Conservation (phyloP, 2,329 filamentous ascomycete species). For the Pseudogymnoascus pannorum region DNA sequence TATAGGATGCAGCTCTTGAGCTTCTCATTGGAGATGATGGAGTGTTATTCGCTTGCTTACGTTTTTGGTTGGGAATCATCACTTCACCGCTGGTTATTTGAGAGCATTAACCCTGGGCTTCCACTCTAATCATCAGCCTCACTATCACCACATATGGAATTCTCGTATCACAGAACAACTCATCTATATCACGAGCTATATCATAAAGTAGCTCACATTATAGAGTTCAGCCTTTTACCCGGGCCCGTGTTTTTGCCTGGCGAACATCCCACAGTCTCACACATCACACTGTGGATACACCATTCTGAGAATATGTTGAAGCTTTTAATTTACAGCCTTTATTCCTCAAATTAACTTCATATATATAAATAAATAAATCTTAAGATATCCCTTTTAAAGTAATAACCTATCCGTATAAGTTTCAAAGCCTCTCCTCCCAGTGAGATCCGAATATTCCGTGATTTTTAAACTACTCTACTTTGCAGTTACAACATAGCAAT, state of each 20-base stretch:
- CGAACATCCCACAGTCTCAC: neutral
- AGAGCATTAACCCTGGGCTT: neutral
- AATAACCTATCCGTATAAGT: neutral
- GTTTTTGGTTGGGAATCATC: neutral
- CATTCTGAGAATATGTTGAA: neutral
- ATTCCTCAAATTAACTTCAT: too few species aligned
- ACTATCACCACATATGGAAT: neutral
- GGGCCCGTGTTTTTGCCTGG: neutral
- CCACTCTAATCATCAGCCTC: neutral
- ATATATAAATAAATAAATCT: too few species aligned
- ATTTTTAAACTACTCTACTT: too few species aligned
- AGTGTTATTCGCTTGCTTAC: neutral
- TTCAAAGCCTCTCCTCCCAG: neutral
- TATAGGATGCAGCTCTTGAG: neutral
- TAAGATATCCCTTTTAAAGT: too few species aligned
- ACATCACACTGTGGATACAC: neutral
- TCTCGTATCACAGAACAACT: neutral
- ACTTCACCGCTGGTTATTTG: neutral
- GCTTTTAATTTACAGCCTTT: too few species aligned
- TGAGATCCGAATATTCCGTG: neutral
- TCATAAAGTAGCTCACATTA: neutral
- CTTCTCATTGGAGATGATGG: neutral
- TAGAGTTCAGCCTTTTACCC: neutral
- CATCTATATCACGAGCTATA: neutral
- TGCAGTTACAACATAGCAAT: too few species aligned